Base-by-base conservation (phyloP, 2,329 filamentous ascomycete genomes). In the Xylariaceae sp. region DNA sequence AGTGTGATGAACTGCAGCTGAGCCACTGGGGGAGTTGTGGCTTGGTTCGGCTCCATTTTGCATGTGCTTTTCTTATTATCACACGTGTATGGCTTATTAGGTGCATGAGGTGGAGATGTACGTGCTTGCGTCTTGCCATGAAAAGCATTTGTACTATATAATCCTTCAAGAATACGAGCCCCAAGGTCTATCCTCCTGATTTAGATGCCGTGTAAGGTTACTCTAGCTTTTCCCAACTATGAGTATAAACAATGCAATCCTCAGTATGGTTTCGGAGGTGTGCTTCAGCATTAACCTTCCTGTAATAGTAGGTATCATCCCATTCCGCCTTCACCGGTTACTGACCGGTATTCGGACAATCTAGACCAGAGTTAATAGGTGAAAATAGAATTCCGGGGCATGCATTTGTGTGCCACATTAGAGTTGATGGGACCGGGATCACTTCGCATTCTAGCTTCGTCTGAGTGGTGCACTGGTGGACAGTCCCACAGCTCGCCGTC, bases 401-500 rank as follows among this genome's bases (percentile, higher is more conserved):
- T 24, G 29, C 19, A 34, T 48, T 43, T 39, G 43, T 23, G 29
- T 37, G 24, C 9, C 26, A 24, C 19, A 29, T 26, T 33, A 12
- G 16, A 31, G 28, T 29, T 29, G 23, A 14, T 40, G 33, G 43
- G 24, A 39, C 46, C 19, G 21, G 46, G 52, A 43, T 43, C 6
- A 6, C 5, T 36, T 48, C 36, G 17, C 5, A 24, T 21, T 44
- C 34, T 36, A 47, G 21, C 45, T 29, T 43, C 34, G 41, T 37
- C 47, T 50, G 29, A 50, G 55, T 58, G 54, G 40, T 51, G 50
- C 34, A n/a, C 31, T 41, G 28, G 33, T 48, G 50, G 53, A 29
- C 45, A 45, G 58, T 44, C 47, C 52, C 59, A 62, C 53, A 43
- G 29, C 49, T 40, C 39, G 44, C 53, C 56, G 56, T 60, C 52